A percentile compares a stretch with the other conserved stretches of the same genome.
These are phyloP conservation scores for Candida succiphila DNA, from an alignment of 805 yeast genomes.

Conservation along the genomic window DNA sequence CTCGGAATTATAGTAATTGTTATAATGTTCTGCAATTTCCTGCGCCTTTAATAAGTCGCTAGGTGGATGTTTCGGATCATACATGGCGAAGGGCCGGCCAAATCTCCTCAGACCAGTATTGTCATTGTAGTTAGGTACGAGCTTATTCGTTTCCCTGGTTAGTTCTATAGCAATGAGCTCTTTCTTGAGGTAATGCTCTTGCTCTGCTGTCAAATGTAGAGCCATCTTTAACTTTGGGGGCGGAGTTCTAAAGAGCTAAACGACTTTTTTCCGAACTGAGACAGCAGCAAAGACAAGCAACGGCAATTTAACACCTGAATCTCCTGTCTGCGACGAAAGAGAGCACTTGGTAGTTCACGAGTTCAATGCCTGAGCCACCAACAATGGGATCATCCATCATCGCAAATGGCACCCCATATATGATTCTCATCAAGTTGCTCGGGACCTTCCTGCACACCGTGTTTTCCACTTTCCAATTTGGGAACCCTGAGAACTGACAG, in stretches of 20 bases:
- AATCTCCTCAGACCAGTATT: constrained; percentile 55
- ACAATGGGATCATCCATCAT: too few species aligned
- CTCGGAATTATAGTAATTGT: constrained; percentile 20
- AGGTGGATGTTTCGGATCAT: constrained; percentile 29
- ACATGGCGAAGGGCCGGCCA: constrained; percentile 65
- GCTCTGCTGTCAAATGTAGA: constrained; percentile 37
- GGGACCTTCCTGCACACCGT: too few species aligned
- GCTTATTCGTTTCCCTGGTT: constrained; percentile 45
- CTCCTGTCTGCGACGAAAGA: too few species aligned
- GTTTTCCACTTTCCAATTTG: too few species aligned
- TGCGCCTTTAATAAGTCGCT: constrained; percentile 9
- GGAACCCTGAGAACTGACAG: too few species aligned
- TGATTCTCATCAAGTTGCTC: too few species aligned
- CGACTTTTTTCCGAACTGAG: neutral
- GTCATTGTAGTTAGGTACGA: constrained; percentile 38
- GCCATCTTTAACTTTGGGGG: neutral
- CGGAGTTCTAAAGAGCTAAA: too few species aligned
- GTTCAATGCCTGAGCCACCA: too few species aligned
- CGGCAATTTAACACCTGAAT: too few species aligned
- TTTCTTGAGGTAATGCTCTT: constrained; percentile 84
- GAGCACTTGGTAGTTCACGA: too few species aligned
- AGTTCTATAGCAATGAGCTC: constrained; percentile 60
- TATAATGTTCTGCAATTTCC: constrained; percentile 8
- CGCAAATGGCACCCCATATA: too few species aligned
- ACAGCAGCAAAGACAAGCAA: neutral